Conservation (phyloP, 345 rosid species). For the Toxicodendron radicans region DNA sequence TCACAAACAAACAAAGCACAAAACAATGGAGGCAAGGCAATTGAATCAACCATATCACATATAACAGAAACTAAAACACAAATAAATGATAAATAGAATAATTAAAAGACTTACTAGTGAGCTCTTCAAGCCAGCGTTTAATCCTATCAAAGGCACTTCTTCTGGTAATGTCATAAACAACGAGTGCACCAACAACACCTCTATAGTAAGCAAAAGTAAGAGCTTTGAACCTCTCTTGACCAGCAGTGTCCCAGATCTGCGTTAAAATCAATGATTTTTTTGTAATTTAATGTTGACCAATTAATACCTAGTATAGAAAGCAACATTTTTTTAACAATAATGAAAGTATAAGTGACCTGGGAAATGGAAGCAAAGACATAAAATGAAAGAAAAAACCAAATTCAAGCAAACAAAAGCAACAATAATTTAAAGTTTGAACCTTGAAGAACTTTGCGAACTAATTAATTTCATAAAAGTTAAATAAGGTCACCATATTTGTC, state of each 20-base stretch:
- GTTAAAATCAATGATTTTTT: constrained; percentile 20
- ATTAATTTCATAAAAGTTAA: too few species aligned
- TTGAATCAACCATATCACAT: neutral
- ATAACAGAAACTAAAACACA: neutral
- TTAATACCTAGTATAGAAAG: too few species aligned
- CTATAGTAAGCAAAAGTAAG: constrained; percentile 94
- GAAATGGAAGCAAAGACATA: too few species aligned
- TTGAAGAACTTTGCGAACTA: constrained; percentile 81
- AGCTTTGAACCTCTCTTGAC: constrained; percentile 91
- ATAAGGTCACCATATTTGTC: too few species aligned
- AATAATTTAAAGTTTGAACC: constrained; percentile 33
- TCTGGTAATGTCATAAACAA: constrained; percentile 85
- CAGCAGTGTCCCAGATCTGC: constrained; percentile 99
- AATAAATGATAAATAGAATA: too few species aligned
- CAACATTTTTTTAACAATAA: too few species aligned
- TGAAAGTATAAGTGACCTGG: too few species aligned
- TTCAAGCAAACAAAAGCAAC: neutral
- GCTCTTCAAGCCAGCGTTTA: constrained; percentile 90
- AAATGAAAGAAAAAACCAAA: neutral
- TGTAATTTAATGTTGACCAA: too few species aligned
- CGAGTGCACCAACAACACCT: constrained; percentile 87
- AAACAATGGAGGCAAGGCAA: neutral
- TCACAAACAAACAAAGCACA: neutral
- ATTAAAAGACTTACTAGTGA: constrained; percentile 48
- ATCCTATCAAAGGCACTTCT: constrained; percentile 71